These are phyloP conservation scores for Hypomontagnella monticulosa DNA, from an alignment of 495 filamentous ascomycete species.

Conservation along the genomic window DNA sequence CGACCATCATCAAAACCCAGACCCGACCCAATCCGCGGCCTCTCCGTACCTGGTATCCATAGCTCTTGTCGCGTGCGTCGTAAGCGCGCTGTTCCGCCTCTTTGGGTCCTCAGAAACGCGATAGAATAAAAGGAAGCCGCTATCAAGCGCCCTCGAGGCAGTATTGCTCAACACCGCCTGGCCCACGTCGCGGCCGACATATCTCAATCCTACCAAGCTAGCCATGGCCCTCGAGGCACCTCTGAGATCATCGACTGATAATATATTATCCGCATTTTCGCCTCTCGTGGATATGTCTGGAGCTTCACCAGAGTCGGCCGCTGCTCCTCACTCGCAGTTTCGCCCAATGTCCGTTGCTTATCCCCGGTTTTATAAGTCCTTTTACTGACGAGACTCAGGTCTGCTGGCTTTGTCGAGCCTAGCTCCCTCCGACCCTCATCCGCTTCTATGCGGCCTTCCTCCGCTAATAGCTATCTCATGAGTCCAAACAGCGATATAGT, in stretches of 20 bases:
- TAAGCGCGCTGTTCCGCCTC: slow-evolving; percentile 31
- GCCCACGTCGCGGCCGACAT: slow-evolving; percentile 23
- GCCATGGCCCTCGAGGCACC: slow-evolving; percentile 70
- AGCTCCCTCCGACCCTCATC: slow-evolving; percentile 54
- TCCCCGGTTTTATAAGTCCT: not conserved
- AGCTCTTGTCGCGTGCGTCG: slow-evolving; percentile 24
- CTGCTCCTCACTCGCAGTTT: slow-evolving; percentile 54
- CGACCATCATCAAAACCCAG: slow-evolving; percentile 30
- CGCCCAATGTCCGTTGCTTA: slow-evolving; percentile 58
- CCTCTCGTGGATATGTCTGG: slow-evolving; percentile 66
- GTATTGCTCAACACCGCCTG: slow-evolving; percentile 13
- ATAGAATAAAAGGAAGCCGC: slow-evolving; percentile 27
- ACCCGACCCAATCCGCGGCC: slow-evolving; percentile 36
- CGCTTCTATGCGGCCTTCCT: slow-evolving; percentile 30
- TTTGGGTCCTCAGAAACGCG: slow-evolving; percentile 18
- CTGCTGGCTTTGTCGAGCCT: slow-evolving; percentile 51
- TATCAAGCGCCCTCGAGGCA: slow-evolving; percentile 33
- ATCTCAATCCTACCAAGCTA: slow-evolving; percentile 19
- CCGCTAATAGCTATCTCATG: slow-evolving; percentile 51
- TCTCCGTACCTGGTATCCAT: slow-evolving; percentile 31
- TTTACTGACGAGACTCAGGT: slow-evolving; percentile 43
- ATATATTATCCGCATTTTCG: slow-evolving; percentile 67
- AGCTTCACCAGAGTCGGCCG: slow-evolving; percentile 65
- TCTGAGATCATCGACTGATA: slow-evolving; percentile 61
- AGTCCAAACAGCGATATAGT: slow-evolving; percentile 65